Evolutionary conservation across 225 moss, liverwort and hornwort species (phyloP), one percentile per base, ranked within the genome.

Genomic region (Pseudoscleropodium purum): DNA sequence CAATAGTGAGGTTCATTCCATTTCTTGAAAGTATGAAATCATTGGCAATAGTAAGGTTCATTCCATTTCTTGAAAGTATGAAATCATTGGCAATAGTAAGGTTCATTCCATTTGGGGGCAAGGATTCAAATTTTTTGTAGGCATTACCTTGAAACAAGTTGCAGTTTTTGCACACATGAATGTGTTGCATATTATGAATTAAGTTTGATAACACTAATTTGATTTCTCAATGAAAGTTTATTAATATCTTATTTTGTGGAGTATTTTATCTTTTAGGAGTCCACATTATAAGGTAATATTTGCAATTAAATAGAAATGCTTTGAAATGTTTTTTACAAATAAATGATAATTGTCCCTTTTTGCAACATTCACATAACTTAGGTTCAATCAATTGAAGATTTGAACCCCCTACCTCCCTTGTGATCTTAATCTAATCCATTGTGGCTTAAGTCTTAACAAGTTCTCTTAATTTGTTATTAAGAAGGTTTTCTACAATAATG

Each of bases 351-450:
- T 45, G 9, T 37, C 17, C 10, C 3, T 17, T 18, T 29, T 45
- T 25, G 17, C 29, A 74, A 74, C 5, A 9, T 74, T 74, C 3
- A 27, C 27, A 16, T 8, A 16, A 73, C 27, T 74, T 74, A 17
- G 17, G 9, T 73, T 73, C 43, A 73, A 43, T 36, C 17, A 29
- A 73, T 43, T 73, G 29, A 73, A 2, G 43, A 18, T 23, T 36
- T 76, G 34, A 7, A 34, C 5, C 14, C 5, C 0, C n/a, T n/a
- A n/a, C 8, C 1, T 5, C 1, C 14, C 6, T 7, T 12, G 9
- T 52, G 14, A 54, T 20, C 77, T 54, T 15, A 27, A 36, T 54
- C 3, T 36, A 76, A 13, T 52, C 5, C 23, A 36, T 36, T 77
- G 36, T 2, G 56, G 19, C 19, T 56, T 36, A 15, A 52, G 36